Evolutionary conservation across 2,329 filamentous ascomycete genomes (phyloP), one percentile per base, ranked within the genome.

Genomic region (Colletotrichum sp.): DNA sequence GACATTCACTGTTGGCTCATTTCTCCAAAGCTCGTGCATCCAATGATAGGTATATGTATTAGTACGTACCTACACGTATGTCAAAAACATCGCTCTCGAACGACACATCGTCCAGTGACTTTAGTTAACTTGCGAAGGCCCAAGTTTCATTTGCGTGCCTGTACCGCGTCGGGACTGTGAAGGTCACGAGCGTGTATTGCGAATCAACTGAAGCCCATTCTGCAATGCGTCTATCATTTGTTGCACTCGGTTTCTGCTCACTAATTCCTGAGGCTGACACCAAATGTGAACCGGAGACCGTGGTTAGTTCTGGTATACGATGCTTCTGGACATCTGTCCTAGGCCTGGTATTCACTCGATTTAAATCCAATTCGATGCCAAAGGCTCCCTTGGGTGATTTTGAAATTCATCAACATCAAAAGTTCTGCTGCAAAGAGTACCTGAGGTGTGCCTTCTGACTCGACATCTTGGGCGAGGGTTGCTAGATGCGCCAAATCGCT

Each of bases 401-500:
- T 43, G 0, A 8, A 9, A n/a, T 4, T 43, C 2, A 18, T 9
- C 4, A 1, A 43, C 18, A 43, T 18, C 16, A 43, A 43, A 18
- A 1, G 0, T n/a, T 43, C 18, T 48, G 16, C 18, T n/a, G 18
- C 8, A n/a, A 3, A 43, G 5, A n/a, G 38, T 7, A 48, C 1
- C 38, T 6, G 38, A n/a, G 9, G 5, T 5, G 18, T n/a, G 2
- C 38, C 38, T 48, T 48, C 38, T 48, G 38, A 48, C 38, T 48
- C 38, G 18, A n/a, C 18, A n/a, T 48, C 16, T 3, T n/a, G 9
- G 5, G 38, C 38, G n/a, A 2, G 9, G 18, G 18, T 2, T 3
- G 0, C 38, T 2, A 4, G 18, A 48, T 48, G 18, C 9, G 18
- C 8, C 38, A 48, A 48, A 1, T 48, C 18, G 38, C 18, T n/a